Percentiles rank a stretch among this genome's conserved stretches.
Conservation (phyloP, 306 rosid species). For the Acmispon strigosus region DNA sequence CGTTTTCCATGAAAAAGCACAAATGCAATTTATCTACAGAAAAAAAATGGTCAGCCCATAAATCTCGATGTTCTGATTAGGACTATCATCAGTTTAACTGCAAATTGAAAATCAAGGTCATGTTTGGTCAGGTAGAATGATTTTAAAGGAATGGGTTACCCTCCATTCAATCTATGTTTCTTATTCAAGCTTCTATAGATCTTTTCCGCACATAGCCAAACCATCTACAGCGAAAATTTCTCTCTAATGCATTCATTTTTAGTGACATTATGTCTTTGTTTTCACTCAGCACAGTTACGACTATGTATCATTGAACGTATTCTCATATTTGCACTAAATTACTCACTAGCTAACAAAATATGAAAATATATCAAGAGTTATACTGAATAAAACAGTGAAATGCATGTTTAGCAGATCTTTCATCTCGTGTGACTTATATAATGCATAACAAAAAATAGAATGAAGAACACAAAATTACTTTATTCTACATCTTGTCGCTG, state of each 20-base stretch:
- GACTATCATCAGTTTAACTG: neutral
- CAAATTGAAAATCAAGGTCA: neutral
- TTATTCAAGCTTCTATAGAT: neutral
- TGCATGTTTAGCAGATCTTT: neutral
- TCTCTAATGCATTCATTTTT: neutral
- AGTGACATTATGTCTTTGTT: neutral
- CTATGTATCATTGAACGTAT: neutral
- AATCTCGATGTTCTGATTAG: neutral
- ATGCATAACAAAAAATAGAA: neutral
- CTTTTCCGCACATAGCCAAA: neutral
- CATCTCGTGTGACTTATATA: neutral
- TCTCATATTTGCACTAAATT: neutral
- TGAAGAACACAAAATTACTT: neutral
- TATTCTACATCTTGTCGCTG: neutral
- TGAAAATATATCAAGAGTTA: neutral
- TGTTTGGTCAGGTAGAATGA: neutral
- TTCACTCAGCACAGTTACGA: neutral
- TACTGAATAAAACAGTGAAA: neutral
- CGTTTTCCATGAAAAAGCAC: neutral
- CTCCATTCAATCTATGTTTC: neutral
- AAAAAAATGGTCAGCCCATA: neutral
- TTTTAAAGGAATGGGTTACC: neutral
- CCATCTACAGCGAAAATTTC: neutral
- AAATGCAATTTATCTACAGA: neutral
- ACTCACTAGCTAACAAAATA: neutral